phyloP scores from a whole-genome alignment of 1,284 basidiomycete species.

The Tilletia setariae region DNA sequence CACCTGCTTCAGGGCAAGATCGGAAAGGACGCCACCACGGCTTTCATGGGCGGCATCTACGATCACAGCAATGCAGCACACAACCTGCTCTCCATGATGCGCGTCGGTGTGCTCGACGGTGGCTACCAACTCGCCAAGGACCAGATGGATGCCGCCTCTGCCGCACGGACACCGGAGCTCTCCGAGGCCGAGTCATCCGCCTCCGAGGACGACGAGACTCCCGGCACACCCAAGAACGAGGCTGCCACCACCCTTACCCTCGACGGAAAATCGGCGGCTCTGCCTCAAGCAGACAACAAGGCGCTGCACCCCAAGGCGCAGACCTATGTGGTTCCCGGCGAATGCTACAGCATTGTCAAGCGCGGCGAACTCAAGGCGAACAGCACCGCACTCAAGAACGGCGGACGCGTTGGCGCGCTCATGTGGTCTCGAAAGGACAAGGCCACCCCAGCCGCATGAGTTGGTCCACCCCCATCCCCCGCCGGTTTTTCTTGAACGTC shows the following conservation, averaged over 20 bases:
- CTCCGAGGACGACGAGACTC: conserved; percentile 27
- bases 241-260: conserved; percentile 14
- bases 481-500: not conserved
- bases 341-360: conserved; percentile 47
- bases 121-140: conserved; percentile 49
- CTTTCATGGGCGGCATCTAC: conserved; percentile 52
- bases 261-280: not conserved
- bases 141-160: conserved; percentile 31
- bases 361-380: conserved; percentile 33
- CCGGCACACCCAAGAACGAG: conserved; percentile 20
- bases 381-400: conserved; percentile 6
- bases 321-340: conserved; percentile 46
- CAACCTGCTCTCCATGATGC: conserved; percentile 52
- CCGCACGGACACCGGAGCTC: conserved; percentile 30
- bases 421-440: conserved; percentile 9
- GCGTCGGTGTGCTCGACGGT: conserved; percentile 51
- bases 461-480: not conserved
- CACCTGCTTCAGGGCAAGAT: conserved; percentile 45
- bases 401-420: not conserved
- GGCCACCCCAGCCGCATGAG: not conserved
- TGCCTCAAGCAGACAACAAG: not conserved
- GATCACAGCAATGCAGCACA: conserved; percentile 53
- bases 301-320: conserved; percentile 19
- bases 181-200: conserved; percentile 23
- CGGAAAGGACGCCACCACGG: conserved; percentile 51